Evolutionary conservation across 352 stramenopile species (phyloP).

Genomic region (Globisporangium mamillatum): DNA sequence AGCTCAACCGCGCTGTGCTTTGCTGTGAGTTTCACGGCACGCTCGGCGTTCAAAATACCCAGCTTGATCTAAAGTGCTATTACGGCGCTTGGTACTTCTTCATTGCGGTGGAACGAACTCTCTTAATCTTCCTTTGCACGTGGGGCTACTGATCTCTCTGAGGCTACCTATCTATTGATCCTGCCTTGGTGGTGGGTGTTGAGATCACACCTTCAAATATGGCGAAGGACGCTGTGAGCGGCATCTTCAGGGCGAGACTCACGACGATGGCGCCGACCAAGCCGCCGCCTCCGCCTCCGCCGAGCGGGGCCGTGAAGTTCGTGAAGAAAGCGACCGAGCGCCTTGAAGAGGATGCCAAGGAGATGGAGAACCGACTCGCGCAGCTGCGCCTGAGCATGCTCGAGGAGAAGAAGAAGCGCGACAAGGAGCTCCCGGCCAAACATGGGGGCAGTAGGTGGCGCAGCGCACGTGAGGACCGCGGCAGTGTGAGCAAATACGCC

Average conservation of each 20-base stretch:
- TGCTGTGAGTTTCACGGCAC: neutral
- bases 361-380: conserved; percentile 64
- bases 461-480: conserved; percentile 68
- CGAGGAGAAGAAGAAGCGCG: conserved; percentile 62
- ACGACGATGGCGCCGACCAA: neutral
- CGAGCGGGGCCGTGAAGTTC: conserved; percentile 6
- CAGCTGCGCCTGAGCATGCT: conserved; percentile 58
- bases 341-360: conserved; percentile 69
- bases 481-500: conserved; percentile 69
- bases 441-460: conserved; percentile 71
- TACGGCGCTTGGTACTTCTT: neutral
- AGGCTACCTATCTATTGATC: neutral
- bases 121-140: neutral
- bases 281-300: neutral
- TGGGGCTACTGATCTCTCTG: neutral
- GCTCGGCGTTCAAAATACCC: no score
- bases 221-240: conserved; percentile 12
- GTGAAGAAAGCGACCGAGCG: conserved; percentile 43
- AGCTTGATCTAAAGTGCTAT: neutral
- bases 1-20: neutral
- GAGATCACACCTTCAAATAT: neutral
- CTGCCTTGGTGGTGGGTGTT: neutral
- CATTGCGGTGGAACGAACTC: neutral
- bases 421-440: conserved; percentile 51
- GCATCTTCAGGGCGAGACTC: neutral